Conservation (phyloP, 106 monocot genomes). For the Dioscorea zingiberensis region DNA sequence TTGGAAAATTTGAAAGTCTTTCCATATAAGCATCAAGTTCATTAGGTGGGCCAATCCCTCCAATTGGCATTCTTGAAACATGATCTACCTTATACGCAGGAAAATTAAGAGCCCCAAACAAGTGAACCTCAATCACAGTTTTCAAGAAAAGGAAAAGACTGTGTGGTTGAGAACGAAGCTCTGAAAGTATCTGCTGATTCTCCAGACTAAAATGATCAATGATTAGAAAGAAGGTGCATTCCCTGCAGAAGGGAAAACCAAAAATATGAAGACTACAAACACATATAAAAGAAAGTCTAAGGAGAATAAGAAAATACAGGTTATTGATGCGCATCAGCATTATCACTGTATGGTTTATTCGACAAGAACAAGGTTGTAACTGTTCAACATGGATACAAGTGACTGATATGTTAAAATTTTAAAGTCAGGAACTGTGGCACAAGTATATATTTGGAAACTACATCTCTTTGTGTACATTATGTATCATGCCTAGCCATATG, state of each 20-base stretch:
- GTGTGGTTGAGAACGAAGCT: slow-evolving; percentile 63
- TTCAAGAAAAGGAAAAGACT: slow-evolving; percentile 97
- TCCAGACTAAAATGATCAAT: slow-evolving; percentile 69
- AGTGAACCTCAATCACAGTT: slow-evolving; percentile 67
- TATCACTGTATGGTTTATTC: too few species aligned
- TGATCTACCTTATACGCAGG: slow-evolving; percentile 18
- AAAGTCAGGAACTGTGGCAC: too few species aligned
- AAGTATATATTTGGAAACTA: too few species aligned
- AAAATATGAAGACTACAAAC: neutral
- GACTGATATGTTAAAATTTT: too few species aligned
- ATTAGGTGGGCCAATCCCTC: slow-evolving; percentile 12
- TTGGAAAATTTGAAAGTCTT: slow-evolving; percentile 52
- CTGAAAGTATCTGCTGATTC: slow-evolving; percentile 50
- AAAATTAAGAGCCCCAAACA: slow-evolving; percentile 67
- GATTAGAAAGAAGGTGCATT: slow-evolving; percentile 81
- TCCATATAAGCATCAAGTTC: slow-evolving; percentile 54
- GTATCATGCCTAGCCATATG: too few species aligned
- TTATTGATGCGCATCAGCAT: too few species aligned
- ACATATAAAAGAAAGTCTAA: too few species aligned
- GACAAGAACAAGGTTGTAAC: too few species aligned
- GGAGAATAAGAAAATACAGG: too few species aligned
- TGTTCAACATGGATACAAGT: too few species aligned
- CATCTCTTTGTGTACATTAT: too few species aligned
- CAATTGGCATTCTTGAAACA: slow-evolving; percentile 10
- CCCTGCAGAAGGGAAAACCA: slow-evolving; percentile 32